These are phyloP conservation scores for Bacidia gigantensis DNA, from an alignment of 495 filamentous ascomycete species.

Conservation along the genomic window DNA sequence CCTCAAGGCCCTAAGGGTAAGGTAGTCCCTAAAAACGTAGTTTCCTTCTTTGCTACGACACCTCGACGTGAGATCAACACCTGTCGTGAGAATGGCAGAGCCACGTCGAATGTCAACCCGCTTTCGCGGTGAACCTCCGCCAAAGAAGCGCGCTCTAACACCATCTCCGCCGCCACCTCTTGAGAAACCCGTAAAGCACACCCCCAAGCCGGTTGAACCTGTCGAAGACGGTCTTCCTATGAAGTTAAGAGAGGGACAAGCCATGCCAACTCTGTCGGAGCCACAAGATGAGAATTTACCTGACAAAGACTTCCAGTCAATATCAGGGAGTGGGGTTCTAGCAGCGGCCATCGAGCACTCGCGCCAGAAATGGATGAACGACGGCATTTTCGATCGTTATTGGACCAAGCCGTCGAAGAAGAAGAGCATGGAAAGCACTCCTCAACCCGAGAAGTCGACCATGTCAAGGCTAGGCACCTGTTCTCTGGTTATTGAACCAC, in stretches of 20 bases:
- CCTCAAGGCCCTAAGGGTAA: too few relatives aligned
- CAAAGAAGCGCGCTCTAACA: slow-evolving; percentile 19
- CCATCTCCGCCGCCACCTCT: slow-evolving; percentile 11
- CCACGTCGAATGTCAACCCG: slow-evolving; percentile 16
- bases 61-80: too few relatives aligned
- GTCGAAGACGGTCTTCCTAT: slow-evolving; percentile 46
- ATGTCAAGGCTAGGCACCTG: slow-evolving; percentile 75
- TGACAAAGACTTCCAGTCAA: slow-evolving; percentile 59
- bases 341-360: slow-evolving; percentile 71
- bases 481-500: slow-evolving; percentile 76
- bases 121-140: slow-evolving; percentile 18
- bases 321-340: slow-evolving; percentile 78
- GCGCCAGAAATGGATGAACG: slow-evolving; percentile 74
- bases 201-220: slow-evolving; percentile 24
- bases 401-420: slow-evolving; percentile 87
- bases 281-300: slow-evolving; percentile 54
- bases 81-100: background rate
- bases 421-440: slow-evolving; percentile 47
- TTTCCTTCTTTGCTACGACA: too few relatives aligned
- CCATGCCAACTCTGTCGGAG: slow-evolving; percentile 57
- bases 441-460: slow-evolving; percentile 73
- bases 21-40: too few relatives aligned
- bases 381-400: slow-evolving; percentile 82
- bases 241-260: slow-evolving; percentile 49
- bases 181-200: slow-evolving; percentile 5